These are phyloP conservation scores for Arabidopsis hybrid DNA, from an alignment of 441 rosid species.

Conservation along the genomic window DNA sequence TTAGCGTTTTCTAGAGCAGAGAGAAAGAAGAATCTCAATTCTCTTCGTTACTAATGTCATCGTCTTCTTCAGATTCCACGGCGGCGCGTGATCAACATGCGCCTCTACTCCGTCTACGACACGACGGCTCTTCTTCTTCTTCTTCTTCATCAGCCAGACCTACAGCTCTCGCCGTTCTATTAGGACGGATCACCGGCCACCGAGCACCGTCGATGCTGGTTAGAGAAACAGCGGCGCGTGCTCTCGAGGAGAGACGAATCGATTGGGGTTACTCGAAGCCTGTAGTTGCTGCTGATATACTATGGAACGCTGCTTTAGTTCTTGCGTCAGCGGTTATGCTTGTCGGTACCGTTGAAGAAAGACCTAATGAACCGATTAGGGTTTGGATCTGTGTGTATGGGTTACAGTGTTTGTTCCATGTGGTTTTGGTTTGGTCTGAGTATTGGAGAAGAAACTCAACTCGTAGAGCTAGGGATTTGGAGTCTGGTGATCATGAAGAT, in stretches of 20 bases:
- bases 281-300: constrained; percentile 79
- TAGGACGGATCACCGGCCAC: constrained; percentile 85
- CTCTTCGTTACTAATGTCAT: constrained; percentile 16
- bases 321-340: constrained; percentile 68
- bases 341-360: constrained; percentile 60
- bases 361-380: constrained; percentile 71
- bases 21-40: constrained; percentile 13
- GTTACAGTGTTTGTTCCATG: constrained; percentile 82
- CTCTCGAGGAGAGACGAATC: constrained; percentile 82
- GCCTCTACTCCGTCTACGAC: constrained; percentile 76
- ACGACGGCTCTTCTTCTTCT: constrained; percentile 36
- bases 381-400: constrained; percentile 66
- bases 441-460: constrained; percentile 69
- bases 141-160: constrained; percentile 49
- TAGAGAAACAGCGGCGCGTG: constrained; percentile 89
- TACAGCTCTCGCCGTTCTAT: constrained; percentile 63
- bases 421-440: constrained; percentile 89
- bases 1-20: constrained; percentile 20
- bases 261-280: constrained; percentile 98
- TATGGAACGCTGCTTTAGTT: constrained; percentile 85
- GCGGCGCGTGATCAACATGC: constrained; percentile 53
- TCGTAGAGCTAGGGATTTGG: constrained; percentile 52
- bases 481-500: constrained; percentile 42
- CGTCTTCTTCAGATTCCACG: constrained; percentile 42
- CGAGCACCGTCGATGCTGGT: constrained; percentile 84